Base-by-base conservation (phyloP, 2,329 filamentous ascomycete species). In the Aureobasidium sp. region DNA sequence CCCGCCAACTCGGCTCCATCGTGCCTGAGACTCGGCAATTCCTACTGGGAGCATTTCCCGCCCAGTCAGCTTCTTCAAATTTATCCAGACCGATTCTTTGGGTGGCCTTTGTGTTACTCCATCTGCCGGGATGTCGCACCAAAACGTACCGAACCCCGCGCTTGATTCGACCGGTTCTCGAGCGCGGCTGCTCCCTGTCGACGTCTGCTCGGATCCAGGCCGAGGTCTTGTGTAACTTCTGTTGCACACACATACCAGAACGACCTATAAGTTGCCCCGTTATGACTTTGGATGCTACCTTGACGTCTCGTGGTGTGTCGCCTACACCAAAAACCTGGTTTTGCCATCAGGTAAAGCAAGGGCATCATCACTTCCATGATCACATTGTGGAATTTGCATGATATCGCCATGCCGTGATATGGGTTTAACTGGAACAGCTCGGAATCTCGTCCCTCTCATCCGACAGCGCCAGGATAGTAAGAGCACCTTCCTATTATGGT, bases 21-120 rank as follows among this genome's bases (percentile, higher is more conserved):
- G 39, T 57, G 29, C 39, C 39, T 57, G 11, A 29, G 36, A 57
- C 30, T 57, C 53, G 53, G 53, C 53, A 57, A 57, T 45, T 57
- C 53, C 34, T 45, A 25, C 39, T 45, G 27, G 39, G 53, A 36
- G 10, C 13, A 42, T 5, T 16, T 34, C 39, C 39, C 53, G 39
- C 16, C 53, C 53, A 57, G 11, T 57, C 53, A 57, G 30, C 29
- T 34, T 36, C 27, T 13, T 36, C 25, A 44, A 25, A 42, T 57
- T 57, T 57, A 57, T 30, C 53, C 53, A 57, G 41, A 16, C 53
- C 39, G 21, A 14, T 57, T 27, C 10, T 57, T 45, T 44, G 53
- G 53, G n/a, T 16, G n/a, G 5, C 25, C 16, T 34, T 44, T 45
- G 39, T 45, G 39, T 45, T 16, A 44, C 53, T 7, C 41, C 21